Conservation (phyloP, 208 protist genomes). For the Crithidia fasciculata region DNA sequence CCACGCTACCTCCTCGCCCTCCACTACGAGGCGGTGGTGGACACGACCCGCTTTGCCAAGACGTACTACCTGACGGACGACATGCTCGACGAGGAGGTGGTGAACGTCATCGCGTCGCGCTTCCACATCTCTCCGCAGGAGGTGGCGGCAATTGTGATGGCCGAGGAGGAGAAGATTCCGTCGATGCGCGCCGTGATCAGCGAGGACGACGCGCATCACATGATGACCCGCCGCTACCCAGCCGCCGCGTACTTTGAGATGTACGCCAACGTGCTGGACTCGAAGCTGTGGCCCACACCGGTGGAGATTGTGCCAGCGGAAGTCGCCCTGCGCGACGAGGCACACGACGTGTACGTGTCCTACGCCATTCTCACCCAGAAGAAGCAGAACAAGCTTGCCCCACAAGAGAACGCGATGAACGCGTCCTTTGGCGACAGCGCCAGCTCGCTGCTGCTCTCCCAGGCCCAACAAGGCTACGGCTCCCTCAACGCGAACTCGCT, state of each 20-base stretch:
- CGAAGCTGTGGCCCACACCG: slow-evolving; percentile 80
- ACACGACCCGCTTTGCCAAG: slow-evolving; percentile 64
- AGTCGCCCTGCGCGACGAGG: slow-evolving; percentile 65
- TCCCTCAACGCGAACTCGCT: slow-evolving; percentile 86
- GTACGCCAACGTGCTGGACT: slow-evolving; percentile 77
- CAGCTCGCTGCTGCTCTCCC: slow-evolving; percentile 54
- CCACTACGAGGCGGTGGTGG: slow-evolving; percentile 71
- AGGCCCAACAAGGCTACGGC: slow-evolving; percentile 80
- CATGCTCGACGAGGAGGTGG: slow-evolving; percentile 63
- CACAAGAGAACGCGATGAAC: slow-evolving; percentile 45
- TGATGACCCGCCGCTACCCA: slow-evolving; percentile 53
- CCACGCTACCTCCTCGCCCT: slow-evolving; percentile 69
- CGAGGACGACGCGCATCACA: slow-evolving; percentile 25
- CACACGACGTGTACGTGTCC: slow-evolving; percentile 78
- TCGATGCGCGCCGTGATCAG: slow-evolving; percentile 53
- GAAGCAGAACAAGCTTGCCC: slow-evolving; percentile 64
- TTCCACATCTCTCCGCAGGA: slow-evolving; percentile 58
- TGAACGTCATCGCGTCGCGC: slow-evolving; percentile 57
- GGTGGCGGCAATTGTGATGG: slow-evolving; percentile 53
- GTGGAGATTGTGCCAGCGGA: slow-evolving; percentile 77
- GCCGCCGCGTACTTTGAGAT: slow-evolving; percentile 72
- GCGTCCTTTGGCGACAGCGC: slow-evolving; percentile 49
- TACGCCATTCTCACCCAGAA: slow-evolving; percentile 75
- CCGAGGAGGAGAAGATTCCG: slow-evolving; percentile 59
- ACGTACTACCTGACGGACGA: slow-evolving; percentile 36